Evolutionary conservation across 2,329 filamentous ascomycete genomes (phyloP).

Genomic region (Colletotrichum viniferum): DNA sequence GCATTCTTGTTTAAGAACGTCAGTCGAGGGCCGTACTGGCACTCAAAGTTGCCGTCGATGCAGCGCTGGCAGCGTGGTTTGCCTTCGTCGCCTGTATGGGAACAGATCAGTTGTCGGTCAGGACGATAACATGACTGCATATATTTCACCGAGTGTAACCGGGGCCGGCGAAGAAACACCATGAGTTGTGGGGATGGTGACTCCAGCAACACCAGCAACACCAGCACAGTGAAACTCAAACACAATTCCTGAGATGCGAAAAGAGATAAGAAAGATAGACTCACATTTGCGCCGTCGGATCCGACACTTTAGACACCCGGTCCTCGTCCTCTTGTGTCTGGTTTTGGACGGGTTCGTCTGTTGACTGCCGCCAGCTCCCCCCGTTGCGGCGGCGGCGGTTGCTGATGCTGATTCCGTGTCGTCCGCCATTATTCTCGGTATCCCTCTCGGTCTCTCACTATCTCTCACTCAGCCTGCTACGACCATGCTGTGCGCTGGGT

Average conservation of each 20-base stretch:
- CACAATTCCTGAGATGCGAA: neutral
- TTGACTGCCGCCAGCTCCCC: neutral
- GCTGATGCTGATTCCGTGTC: constrained; percentile 3
- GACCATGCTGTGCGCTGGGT: neutral
- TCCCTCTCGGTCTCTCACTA: neutral
- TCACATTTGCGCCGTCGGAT: constrained; percentile 52
- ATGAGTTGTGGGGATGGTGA: neutral
- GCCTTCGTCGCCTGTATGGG: constrained; percentile 49
- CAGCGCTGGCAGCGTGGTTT: constrained; percentile 56
- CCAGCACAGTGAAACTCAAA: neutral
- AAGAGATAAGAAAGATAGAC: constrained; percentile 17
- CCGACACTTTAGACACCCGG: constrained; percentile 54
- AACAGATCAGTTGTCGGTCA: neutral
- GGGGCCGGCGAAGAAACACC: neutral
- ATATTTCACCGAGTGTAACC: neutral
- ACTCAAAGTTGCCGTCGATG: constrained; percentile 47
- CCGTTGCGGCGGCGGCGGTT: neutral
- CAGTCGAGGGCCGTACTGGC: constrained; percentile 50
- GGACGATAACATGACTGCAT: neutral
- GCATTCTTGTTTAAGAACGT: constrained; percentile 55
- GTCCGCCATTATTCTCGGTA: constrained; percentile 6
- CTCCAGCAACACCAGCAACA: too few species aligned
- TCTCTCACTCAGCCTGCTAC: neutral
- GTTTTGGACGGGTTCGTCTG: neutral
- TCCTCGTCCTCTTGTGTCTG: constrained; percentile 36